Conservation (phyloP, 257 asterid species). For the Solanum paucissectum region DNA sequence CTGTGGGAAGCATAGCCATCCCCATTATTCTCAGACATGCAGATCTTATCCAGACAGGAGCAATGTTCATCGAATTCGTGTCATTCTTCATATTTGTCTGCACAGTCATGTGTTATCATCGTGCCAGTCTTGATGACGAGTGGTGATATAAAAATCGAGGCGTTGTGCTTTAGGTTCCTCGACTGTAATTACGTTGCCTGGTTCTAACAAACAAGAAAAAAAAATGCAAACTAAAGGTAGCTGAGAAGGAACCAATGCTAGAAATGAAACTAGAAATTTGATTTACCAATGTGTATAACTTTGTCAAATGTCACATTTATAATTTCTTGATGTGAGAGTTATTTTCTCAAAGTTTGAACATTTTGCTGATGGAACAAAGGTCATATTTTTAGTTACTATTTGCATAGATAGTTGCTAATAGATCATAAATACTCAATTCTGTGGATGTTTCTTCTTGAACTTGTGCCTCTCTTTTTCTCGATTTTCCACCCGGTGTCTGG, state of each 20-base stretch:
- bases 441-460: neutral
- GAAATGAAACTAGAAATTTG: neutral
- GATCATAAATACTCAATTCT: neutral
- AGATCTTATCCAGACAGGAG: constrained; percentile 69
- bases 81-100: constrained; percentile 85
- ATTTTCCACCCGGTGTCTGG: neutral
- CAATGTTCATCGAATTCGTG: constrained; percentile 88
- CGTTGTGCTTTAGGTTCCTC: neutral
- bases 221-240: neutral
- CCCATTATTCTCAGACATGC: constrained; percentile 93
- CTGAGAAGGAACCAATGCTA: neutral
- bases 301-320: neutral
- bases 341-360: neutral
- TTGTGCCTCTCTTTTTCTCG: neutral
- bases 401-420: neutral
- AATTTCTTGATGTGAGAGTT: neutral
- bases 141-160: constrained; percentile 38
- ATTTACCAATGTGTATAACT: neutral
- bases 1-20: constrained; percentile 91
- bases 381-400: neutral
- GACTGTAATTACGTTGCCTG: neutral
- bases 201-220: neutral
- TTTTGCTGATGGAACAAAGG: neutral
- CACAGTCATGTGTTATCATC: constrained; percentile 91
- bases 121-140: constrained; percentile 85